Evolutionary conservation across 202 grass and related monocot species (phyloP).

Genomic region (Panicum virgatum): DNA sequence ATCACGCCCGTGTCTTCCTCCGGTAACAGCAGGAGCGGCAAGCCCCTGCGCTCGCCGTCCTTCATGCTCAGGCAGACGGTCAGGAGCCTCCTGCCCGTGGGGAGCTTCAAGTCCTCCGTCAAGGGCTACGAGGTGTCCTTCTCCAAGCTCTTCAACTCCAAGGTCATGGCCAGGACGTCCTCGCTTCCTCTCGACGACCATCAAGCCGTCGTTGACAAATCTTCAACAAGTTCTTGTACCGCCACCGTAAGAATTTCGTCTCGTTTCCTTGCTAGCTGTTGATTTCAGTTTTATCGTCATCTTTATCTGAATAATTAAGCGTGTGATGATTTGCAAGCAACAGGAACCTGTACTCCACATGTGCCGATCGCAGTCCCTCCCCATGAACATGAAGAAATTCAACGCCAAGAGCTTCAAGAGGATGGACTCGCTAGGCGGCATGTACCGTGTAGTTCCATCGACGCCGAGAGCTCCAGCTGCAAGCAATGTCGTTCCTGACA

Average conservation of each 20-base stretch:
- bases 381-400: constrained; percentile 57
- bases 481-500: constrained; percentile 36
- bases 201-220: background rate
- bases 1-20: constrained; percentile 34
- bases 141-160: constrained; percentile 59
- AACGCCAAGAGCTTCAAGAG: constrained; percentile 72
- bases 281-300: background rate
- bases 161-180: constrained; percentile 48
- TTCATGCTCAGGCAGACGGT: constrained; percentile 51
- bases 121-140: constrained; percentile 51
- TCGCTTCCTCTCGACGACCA: constrained; percentile 53
- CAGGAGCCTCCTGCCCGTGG: constrained; percentile 52
- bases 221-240: background rate
- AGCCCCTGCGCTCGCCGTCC: constrained; percentile 54
- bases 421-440: constrained; percentile 75
- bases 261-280: background rate
- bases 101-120: constrained; percentile 68
- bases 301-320: background rate
- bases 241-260: constrained; percentile 35
- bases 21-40: background rate
- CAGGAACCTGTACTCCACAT: constrained; percentile 48
- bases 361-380: constrained; percentile 72
- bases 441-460: constrained; percentile 73
- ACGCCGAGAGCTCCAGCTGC: constrained; percentile 28
- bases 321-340: constrained; percentile 38